Base-by-base conservation (phyloP, 306 rosid genomes). In the Sicyos edulis region DNA sequence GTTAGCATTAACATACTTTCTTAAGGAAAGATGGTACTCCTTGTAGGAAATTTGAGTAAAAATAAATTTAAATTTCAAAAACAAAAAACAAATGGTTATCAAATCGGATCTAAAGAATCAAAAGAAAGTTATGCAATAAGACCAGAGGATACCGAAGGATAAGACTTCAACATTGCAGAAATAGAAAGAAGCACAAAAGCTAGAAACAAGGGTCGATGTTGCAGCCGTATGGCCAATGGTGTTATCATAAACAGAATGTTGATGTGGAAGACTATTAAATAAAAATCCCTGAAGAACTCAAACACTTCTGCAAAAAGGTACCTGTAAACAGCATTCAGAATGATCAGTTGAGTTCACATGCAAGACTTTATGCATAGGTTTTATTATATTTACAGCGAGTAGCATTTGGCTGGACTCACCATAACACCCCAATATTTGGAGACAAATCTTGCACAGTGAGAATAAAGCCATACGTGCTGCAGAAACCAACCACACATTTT, bases 251-350 rank as follows among this genome's bases (percentile, higher is more conserved):
- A 86, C 51, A 90, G 80, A 83, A 92, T 85, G 80, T 92, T 90
- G 81, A 89, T 87, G 14, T 87, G 88, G 83, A 92, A 92, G 72
- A 92, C 98, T 70, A 92, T 83, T 80, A 92, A 85, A 76, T 90
- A 92, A 80, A 92, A 92, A 63, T 75, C 81, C 77, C 96, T 83
- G 89, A 90, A 90, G 66, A 92, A 92, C 21, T 92, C 92, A 0
- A 92, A 92, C 81, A 88, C 98, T 89, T 92, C 98, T 1, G 98
- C 98, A 71, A 92, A 92, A 86, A 90, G 91, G 85, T 92, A 92
- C 98, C 98, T 92, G 85, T 64, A 74, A 49, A 10, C 54, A 68
- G 42, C 6, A 49, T 68, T 76, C 59, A 42, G 9, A 42, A 42
- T 8, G 47, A 49, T 44, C 53, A 61, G 17, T 24, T 59, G 32